These are phyloP conservation scores for Fusarium papillatum DNA, from an alignment of 2,329 filamentous ascomycete genomes.

Conservation along the genomic window DNA sequence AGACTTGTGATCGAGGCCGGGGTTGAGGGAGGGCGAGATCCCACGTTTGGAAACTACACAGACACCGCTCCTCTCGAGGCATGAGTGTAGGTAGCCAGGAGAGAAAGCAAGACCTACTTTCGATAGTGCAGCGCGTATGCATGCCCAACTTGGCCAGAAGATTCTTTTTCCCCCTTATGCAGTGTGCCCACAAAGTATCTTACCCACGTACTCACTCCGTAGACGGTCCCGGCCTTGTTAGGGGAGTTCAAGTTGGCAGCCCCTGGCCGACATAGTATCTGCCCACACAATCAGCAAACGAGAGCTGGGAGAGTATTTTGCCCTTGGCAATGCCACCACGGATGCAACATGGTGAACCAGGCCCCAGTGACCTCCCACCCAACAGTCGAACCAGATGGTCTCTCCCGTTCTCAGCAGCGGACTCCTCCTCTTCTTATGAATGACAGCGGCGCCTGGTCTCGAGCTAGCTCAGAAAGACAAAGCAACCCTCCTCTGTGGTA, in stretches of 20 bases:
- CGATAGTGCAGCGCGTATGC: constrained; percentile 19
- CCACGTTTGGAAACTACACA: constrained; percentile 29
- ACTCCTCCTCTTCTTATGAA: constrained; percentile 26
- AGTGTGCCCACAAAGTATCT: constrained; percentile 33
- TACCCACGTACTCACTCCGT: constrained; percentile 20
- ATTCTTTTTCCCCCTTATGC: constrained; percentile 9
- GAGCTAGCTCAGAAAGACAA: constrained; percentile 32
- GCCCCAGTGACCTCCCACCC: constrained; percentile 41
- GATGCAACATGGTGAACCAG: constrained; percentile 34
- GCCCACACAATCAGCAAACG: constrained; percentile 20
- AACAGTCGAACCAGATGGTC: constrained; percentile 45
- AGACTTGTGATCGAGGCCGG: constrained; percentile 43
- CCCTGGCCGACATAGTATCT: constrained; percentile 39
- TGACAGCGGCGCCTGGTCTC: constrained; percentile 30
- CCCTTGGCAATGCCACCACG: neutral
- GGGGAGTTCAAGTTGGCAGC: constrained; percentile 23
- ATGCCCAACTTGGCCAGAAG: neutral
- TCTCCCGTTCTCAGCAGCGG: constrained; percentile 27
- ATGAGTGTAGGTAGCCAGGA: constrained; percentile 6
- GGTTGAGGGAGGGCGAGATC: constrained; percentile 44
- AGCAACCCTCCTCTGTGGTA: constrained; percentile 25
- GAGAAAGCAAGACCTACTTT: neutral
- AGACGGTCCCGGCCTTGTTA: constrained; percentile 8
- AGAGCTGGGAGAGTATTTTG: neutral
- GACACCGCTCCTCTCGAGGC: constrained; percentile 33